Base-by-base conservation (phyloP, 2,329 filamentous ascomycete genomes). In the Emydomyces testavorans region DNA sequence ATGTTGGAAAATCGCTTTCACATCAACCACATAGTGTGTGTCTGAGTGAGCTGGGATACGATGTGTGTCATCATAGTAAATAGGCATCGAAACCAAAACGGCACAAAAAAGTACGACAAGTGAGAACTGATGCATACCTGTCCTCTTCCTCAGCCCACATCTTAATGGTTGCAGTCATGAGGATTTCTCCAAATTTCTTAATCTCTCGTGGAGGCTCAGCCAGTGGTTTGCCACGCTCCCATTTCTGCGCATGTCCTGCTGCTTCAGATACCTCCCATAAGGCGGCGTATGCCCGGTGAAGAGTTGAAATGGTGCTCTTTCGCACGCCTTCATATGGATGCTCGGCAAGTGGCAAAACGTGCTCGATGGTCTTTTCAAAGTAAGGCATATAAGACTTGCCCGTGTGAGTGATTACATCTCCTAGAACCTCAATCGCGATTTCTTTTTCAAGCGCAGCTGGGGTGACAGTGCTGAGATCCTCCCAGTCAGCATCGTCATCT, bases 21-120 rank as follows among this genome's bases (percentile, higher is more conserved):
- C 86, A 87, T 84, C 87, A 94, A 80, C 71, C 80, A 80, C 84
- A 79, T 65, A 71, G 71, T 76, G 72, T 77, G 85, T 82, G 82
- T 96, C 84, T 85, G 86, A 94, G 89, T 95, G 90, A 95, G 89
- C 89, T 95, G 89, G 88, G 90, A 90, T 90, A 89, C 86, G 85
- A 80, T 79, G 69, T 73, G 78, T 74, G 70, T 94, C 88, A 95
- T 95, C 88, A 87, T 82, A 61, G 69, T 63, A 53, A 48, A 36
- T 20, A 28, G 34, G 39, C 37, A 34, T 41, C 11, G 29, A 13
- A 18, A 35, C n/a, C 15, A 29, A n/a, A 52, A 49, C 44, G 23
- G 34, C 48, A 35, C 28, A 34, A 48, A 50, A 36, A 44, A 35
- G 48, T 53, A 50, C 49, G 48, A 53, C 52, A 52, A 52, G 54